phyloP scores from a whole-genome alignment of 768 basidiomycete species.

The Pilatotrama ljubarskyi region DNA sequence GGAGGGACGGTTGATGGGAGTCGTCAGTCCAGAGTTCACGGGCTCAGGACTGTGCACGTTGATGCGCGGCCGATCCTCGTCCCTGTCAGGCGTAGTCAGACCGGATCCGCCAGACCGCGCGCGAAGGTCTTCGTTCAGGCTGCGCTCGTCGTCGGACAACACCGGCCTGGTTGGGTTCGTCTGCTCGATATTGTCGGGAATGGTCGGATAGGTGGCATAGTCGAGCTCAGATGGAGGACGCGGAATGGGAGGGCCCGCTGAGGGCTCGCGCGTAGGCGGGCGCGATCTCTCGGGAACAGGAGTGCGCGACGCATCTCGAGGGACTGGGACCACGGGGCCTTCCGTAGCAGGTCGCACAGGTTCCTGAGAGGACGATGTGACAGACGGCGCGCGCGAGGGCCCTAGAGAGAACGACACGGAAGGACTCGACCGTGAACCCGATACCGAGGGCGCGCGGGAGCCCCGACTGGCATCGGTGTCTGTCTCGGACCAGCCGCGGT shows the following conservation, averaged over 20 bases:
- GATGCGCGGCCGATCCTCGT: slow-evolving; percentile 17
- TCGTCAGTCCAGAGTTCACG: slow-evolving; percentile 16
- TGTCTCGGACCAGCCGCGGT: slow-evolving; percentile 22
- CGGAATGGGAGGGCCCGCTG: neutral
- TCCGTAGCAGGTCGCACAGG: slow-evolving; percentile 2
- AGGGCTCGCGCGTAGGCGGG: neutral
- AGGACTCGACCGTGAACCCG: neutral
- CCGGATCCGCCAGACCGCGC: slow-evolving; percentile 21
- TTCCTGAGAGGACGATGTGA: slow-evolving; percentile 15
- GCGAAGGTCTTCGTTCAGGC: slow-evolving; percentile 8
- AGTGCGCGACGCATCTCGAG: neutral
- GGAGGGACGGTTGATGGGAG: slow-evolving; percentile 23
- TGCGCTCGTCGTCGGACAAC: slow-evolving; percentile 20
- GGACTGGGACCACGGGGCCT: neutral
- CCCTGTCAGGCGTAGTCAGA: slow-evolving; percentile 25
- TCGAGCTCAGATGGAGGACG: slow-evolving; percentile 30
- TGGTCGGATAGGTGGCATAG: slow-evolving; percentile 26
- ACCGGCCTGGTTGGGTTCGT: neutral
- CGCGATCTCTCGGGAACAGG: neutral
- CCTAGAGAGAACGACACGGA: neutral
- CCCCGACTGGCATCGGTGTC: slow-evolving; percentile 14
- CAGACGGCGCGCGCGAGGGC: slow-evolving; percentile 12
- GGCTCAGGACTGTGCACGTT: slow-evolving; percentile 16
- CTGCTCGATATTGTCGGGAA: slow-evolving; percentile 21
- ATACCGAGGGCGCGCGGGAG: neutral